Percentiles rank a stretch among this genome's conserved stretches.
phyloP scores from a whole-genome alignment of 306 rosid species.

The Cicer arietinum region DNA sequence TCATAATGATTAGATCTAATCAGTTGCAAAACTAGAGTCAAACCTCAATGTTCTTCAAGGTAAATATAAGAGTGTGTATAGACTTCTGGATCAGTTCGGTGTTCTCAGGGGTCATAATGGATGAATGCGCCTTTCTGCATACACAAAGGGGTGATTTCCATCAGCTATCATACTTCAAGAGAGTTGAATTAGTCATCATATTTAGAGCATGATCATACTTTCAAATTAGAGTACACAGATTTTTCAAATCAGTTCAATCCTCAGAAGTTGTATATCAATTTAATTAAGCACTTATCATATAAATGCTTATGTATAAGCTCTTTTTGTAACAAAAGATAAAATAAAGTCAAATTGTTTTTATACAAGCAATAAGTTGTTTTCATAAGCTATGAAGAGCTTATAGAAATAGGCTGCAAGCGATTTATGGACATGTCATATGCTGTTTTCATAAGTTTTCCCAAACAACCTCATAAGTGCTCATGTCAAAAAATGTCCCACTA shows the following conservation, averaged over 20 bases:
- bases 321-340: too few relatives aligned
- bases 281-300: too few relatives aligned
- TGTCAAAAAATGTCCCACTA: too few relatives aligned
- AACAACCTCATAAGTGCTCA: too few relatives aligned
- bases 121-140: slow-evolving; percentile 19
- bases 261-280: background rate
- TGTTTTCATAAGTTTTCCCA: too few relatives aligned
- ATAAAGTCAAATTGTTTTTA: too few relatives aligned
- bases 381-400: too few relatives aligned
- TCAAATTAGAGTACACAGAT: slow-evolving; percentile 14
- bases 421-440: too few relatives aligned
- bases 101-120: slow-evolving; percentile 81
- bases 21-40: slow-evolving; percentile 18
- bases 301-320: too few relatives aligned
- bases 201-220: background rate
- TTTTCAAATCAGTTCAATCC: slow-evolving; percentile 23
- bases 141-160: background rate
- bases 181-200: slow-evolving; percentile 9
- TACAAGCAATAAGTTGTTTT: too few relatives aligned
- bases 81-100: slow-evolving; percentile 85
- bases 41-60: slow-evolving; percentile 92
- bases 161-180: slow-evolving; percentile 9
- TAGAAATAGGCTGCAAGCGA: too few relatives aligned
- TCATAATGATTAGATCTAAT: background rate
- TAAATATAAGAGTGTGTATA: slow-evolving; percentile 68